Base-by-base conservation (phyloP, 768 basidiomycete species). In the Rhizopogon vulgaris region DNA sequence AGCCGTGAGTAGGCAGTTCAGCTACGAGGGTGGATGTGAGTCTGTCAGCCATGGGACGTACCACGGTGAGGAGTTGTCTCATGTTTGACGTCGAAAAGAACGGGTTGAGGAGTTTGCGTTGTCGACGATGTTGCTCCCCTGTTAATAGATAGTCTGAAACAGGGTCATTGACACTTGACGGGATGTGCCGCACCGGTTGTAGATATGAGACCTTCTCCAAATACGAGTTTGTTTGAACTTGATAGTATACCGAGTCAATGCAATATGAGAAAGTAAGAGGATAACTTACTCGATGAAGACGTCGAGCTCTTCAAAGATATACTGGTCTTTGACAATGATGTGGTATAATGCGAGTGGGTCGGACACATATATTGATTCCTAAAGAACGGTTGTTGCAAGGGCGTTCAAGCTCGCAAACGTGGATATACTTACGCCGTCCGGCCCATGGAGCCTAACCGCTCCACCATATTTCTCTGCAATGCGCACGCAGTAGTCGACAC, bases 291-390 rank as follows among this genome's bases (percentile, higher is more conserved):
- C 72, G 15, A 74, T 64, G 55, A 78, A 76, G 0, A 70, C 67
- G 0, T 66, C 52, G 0, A 75, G 72, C 51, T 77, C 77, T 51
- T 81, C 78, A 49, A 72, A 79, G 5, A 73, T 66, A 38, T 75
- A 69, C 55, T 75, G 75, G 34, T 80, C 78, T 56, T 77, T 79
- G 6, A 74, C 48, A 12, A 78, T 56, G 34, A 80, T 76, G 30
- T 67, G 71, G 34, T 78, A 74, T n/a, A 80, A 57, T 3, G 79
- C 79, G 7, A 60, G 63, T 3, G 78, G 77, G 57, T 82, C 79
- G 41, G 59, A 43, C 67, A 80, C 66, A 77, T 78, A 4, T 78
- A 64, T 58, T 75, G 71, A 51, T 74, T 73, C 49, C 65, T 67
- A 30, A 9, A n/a, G 6, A 38, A 24, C 4, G 22, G 25, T 14